Base-by-base conservation (phyloP, 202 grass and related monocot species). In the Eragrostis tef region DNA sequence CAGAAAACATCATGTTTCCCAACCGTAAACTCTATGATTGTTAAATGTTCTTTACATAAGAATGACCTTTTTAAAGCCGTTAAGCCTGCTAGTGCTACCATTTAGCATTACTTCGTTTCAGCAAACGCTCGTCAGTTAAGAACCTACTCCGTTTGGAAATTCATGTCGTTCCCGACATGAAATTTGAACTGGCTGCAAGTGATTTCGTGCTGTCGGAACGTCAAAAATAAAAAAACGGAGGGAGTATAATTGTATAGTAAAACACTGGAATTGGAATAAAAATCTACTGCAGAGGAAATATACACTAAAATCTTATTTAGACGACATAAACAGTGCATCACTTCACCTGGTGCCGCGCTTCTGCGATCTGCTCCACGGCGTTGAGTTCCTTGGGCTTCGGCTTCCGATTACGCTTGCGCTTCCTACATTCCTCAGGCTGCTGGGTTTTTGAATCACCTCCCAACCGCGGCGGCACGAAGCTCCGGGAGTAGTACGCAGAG, bases 401-500 rank as follows among this genome's bases (percentile, higher is more conserved):
- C 43, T 83, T 71, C 50, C 64, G 83, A 29, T 79, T 89, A 4
- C 83, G 75, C 84, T 94, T 92, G 54, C 86, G 87, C 77, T 94
- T 94, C 62, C 68, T 85, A 71, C 48, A 47, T 20, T 47, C 29
- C 46, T 67, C 77, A n/a, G 68, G 43, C 43, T 8, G 69, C 50
- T 82, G 71, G 0, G 3, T 39, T 54, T 66, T 61, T 27, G 42
- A n/a, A 20, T 48, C 78, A 17, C 41, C 86, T 78, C 59, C 73
- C 71, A 75, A 56, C 21, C 47, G 50, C 73, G 67, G 80, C 8
- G 85, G 74, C 17, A 49, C 24, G 75, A 94, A 98, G 67, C 76
- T 76, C 71, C 95, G 88, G 70, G 92, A 90, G 79, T 98, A 98
- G 90, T 98, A 94, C 66, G 79, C 63, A 19, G 90, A 91, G 49